Base-by-base conservation (phyloP, 768 basidiomycete species). In the Floccularia luteovirens region DNA sequence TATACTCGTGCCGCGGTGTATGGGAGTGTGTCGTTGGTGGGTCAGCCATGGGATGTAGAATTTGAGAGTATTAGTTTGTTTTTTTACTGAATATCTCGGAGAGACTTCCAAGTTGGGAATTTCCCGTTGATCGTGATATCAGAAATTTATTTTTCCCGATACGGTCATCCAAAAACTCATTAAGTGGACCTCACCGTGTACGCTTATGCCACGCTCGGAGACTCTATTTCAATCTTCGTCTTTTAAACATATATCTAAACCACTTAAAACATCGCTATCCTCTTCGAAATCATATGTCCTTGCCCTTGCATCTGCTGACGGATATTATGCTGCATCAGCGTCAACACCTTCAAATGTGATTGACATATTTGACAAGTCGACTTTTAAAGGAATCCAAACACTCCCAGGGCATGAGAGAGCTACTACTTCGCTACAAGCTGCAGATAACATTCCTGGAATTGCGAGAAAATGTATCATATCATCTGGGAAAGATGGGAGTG, bases 281-380 rank as follows among this genome's bases (percentile, higher is more conserved):
- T 65, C 66, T 0, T 61, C 61, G 8, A 54, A 67, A 17, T 65
- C 74, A 1, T 89, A 89, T 51, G 69, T 88, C 10, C 61, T 89
- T 3, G 69, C 75, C 0, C 60, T 88, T 5, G 69, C 75, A 12
- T 55, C 64, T 3, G 46, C 77, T 4, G 61, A 70, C 1, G 55
- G 56, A 0, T 56, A 61, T 43, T 77, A 78, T 42, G 86, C 81
- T 5, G 77, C 75, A 6, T 74, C 80, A 3, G 63, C 74, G 0
- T 83, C 82, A 4, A 66, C 78, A 1, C 75, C 76, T 3, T 64
- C 79, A n/a, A 77, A 86, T 49, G 61, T 64, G 20, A 83, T 90
- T 48, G 66, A 82, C 52, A 57, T 88, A 17, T 76, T 80, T 50
- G 83, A 86, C 58, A 79, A 69, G 52, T 49, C 60, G 1, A 73